These are phyloP conservation scores for Geoglossum cookeanum DNA, from an alignment of 2,329 filamentous ascomycete species.

Conservation along the genomic window DNA sequence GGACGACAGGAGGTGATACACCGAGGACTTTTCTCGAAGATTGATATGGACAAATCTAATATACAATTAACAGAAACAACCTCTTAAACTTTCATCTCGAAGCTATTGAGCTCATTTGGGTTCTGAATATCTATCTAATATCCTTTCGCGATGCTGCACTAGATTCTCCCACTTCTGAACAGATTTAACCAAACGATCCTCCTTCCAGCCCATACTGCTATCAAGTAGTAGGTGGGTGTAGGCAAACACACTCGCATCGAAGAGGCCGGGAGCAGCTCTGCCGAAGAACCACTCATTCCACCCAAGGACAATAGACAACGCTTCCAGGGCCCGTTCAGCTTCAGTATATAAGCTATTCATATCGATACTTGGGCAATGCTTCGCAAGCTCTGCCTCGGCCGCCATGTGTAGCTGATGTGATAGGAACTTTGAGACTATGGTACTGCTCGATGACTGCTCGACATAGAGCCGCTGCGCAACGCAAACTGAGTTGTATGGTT, in stretches of 20 bases:
- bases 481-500: constrained; percentile 39
- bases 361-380: constrained; percentile 34
- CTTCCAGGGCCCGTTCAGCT: constrained; percentile 41
- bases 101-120: background rate
- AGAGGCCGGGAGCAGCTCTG: constrained; percentile 40
- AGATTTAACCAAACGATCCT: background rate
- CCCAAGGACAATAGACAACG: constrained; percentile 39
- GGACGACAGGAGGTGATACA: background rate
- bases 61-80: background rate
- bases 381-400: constrained; percentile 55
- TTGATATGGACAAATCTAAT: background rate
- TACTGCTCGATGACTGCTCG: constrained; percentile 35
- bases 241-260: constrained; percentile 78
- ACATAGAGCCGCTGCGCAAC: constrained; percentile 60
- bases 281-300: constrained; percentile 43
- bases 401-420: constrained; percentile 49
- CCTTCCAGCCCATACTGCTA: constrained; percentile 26
- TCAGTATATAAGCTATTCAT: constrained; percentile 37
- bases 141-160: constrained; percentile 4
- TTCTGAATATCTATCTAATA: constrained; percentile 2
- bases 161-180: constrained; percentile 3
- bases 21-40: background rate
- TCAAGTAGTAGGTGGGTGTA: constrained; percentile 71
- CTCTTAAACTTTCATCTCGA: background rate
- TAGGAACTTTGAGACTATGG: constrained; percentile 42